These are phyloP conservation scores for Talaromyces sp. DNA, from an alignment of 2,329 filamentous ascomycete genomes.

Conservation along the genomic window DNA sequence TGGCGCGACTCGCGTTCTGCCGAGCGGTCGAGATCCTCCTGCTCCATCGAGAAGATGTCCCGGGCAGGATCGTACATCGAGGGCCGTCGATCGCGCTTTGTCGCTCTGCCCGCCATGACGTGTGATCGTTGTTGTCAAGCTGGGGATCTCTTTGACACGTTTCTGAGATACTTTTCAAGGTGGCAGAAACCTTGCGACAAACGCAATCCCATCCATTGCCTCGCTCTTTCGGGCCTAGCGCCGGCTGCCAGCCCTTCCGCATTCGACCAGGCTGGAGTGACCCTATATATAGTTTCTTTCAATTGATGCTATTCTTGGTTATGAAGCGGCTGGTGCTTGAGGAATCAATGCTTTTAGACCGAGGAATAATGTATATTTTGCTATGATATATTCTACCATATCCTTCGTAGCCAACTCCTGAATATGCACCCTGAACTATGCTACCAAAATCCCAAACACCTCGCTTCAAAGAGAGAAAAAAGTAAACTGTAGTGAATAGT, in stretches of 20 bases:
- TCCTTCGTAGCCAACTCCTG: neutral
- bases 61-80: slow-evolving; percentile 31
- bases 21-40: slow-evolving; percentile 18
- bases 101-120: slow-evolving; percentile 9
- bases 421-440: neutral
- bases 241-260: slow-evolving; percentile 9
- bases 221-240: slow-evolving; percentile 8
- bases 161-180: neutral
- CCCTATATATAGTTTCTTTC: no score
- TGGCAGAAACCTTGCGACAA: neutral
- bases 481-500: slow-evolving; percentile 7
- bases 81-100: slow-evolving; percentile 10
- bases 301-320: no score
- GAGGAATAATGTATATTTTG: neutral
- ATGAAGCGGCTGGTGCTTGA: no score
- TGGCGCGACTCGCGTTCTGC: slow-evolving; percentile 15
- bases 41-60: slow-evolving; percentile 25
- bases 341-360: neutral
- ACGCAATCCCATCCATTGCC: neutral
- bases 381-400: neutral
- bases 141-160: neutral
- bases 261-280: neutral
- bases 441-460: neutral
- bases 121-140: neutral
- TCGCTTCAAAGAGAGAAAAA: neutral